These are phyloP conservation scores for Alternaria metachromatica DNA, from an alignment of 2,329 filamentous ascomycete species.

Conservation along the genomic window DNA sequence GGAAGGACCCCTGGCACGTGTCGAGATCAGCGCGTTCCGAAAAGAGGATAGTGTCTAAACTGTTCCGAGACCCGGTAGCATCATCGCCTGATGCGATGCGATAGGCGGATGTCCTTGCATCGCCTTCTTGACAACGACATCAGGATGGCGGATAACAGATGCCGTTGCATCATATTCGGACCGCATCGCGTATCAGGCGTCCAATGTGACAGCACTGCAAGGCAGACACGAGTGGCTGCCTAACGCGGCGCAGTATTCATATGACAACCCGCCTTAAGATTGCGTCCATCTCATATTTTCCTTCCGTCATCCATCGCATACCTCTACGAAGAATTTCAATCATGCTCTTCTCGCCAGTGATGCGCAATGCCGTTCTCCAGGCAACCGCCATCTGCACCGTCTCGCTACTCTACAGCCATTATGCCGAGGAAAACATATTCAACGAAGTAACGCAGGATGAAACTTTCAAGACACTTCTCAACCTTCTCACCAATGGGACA, in stretches of 20 bases:
- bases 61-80: background rate
- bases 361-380: constrained; percentile 20
- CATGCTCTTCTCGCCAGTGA: constrained; percentile 16
- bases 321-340: background rate
- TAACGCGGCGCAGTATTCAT: background rate
- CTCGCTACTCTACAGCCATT: constrained; percentile 4
- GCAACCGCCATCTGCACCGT: constrained; percentile 14
- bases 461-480: constrained; percentile 3
- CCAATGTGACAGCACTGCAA: background rate
- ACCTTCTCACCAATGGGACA: background rate
- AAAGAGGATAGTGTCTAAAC: background rate
- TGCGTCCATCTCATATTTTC: background rate
- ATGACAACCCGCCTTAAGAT: background rate
- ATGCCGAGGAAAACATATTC: constrained; percentile 11
- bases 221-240: background rate
- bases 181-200: background rate
- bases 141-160: background rate
- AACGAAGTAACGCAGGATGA: constrained; percentile 5
- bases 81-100: background rate
- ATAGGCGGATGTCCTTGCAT: background rate
- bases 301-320: background rate
- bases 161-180: background rate
- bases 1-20: background rate
- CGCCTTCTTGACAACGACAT: background rate
- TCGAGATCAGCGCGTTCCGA: background rate